phyloP scores from a whole-genome alignment of 2,329 filamentous ascomycete genomes.

The Penicillium sp. region DNA sequence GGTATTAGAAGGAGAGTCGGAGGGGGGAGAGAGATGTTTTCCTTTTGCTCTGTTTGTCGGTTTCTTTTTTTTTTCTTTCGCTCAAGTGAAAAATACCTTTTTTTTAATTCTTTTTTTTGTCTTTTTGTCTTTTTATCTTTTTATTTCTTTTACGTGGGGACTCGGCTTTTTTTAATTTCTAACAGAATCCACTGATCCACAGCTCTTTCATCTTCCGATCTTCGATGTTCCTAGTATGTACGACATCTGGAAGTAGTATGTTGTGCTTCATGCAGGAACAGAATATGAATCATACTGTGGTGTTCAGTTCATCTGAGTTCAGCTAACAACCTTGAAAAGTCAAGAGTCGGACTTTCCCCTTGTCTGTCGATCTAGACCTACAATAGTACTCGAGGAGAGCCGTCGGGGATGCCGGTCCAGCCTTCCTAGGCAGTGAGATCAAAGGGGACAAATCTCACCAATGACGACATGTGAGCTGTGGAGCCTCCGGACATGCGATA shows the following conservation, averaged over 20 bases:
- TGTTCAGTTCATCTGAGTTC: background rate
- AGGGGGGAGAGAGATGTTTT: slow-evolving; percentile 30
- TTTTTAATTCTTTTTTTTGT: slow-evolving; percentile 13
- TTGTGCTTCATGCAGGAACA: slow-evolving; percentile 4
- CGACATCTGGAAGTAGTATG: background rate
- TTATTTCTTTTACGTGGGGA: slow-evolving; percentile 18
- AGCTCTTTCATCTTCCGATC: background rate
- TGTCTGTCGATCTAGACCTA: background rate
- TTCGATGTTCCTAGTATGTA: background rate
- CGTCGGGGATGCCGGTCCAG: background rate
- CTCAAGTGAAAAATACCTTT: slow-evolving; percentile 2
- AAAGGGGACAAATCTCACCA: background rate
- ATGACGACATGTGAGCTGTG: background rate
- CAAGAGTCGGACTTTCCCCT: background rate
- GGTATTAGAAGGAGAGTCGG: slow-evolving; percentile 12
- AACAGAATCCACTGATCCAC: slow-evolving; percentile 1
- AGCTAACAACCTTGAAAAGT: background rate
- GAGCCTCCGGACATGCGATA: background rate
- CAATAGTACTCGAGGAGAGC: background rate
- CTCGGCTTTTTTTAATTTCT: slow-evolving; percentile 11
- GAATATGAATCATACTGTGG: background rate
- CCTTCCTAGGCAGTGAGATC: background rate
- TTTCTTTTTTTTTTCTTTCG: slow-evolving; percentile 3
- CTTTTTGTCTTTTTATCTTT: slow-evolving; percentile 19
- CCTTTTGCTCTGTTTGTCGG: slow-evolving; percentile 40